A percentile compares a stretch with the other conserved stretches of the same genome.
These are phyloP conservation scores for Hypoxylon sp. DNA, from an alignment of 2,329 filamentous ascomycete species.

Conservation along the genomic window DNA sequence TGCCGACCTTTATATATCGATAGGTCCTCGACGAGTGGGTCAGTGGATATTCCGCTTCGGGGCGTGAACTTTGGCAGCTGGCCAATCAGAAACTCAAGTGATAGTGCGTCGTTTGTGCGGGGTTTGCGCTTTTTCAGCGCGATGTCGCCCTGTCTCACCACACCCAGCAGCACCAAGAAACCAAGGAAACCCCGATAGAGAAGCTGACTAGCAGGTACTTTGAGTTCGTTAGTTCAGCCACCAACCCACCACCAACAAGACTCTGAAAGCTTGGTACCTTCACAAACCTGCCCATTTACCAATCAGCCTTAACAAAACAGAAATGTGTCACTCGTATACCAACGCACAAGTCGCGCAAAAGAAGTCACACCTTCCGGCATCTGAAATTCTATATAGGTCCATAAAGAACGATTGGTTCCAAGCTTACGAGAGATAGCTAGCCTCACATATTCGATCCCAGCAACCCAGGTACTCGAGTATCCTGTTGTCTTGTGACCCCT, in stretches of 20 bases:
- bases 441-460: constrained; percentile 1
- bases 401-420: background rate
- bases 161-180: constrained; percentile 20
- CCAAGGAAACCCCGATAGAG: background rate
- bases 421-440: constrained; percentile 8
- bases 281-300: background rate
- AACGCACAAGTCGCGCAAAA: constrained; percentile 45
- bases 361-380: background rate
- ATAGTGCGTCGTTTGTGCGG: constrained; percentile 40
- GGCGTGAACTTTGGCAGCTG: constrained; percentile 6
- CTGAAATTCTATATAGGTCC: background rate
- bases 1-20: constrained; percentile 30
- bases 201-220: background rate
- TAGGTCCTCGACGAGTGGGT: constrained; percentile 22
- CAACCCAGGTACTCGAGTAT: background rate
- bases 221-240: constrained; percentile 12
- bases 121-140: constrained; percentile 42
- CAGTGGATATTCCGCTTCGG: constrained; percentile 31
- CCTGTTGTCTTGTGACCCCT: constrained; percentile 12
- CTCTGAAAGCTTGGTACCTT: background rate
- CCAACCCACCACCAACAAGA: background rate
- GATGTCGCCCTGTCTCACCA: constrained; percentile 44
- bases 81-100: constrained; percentile 26
- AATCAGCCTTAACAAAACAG: constrained; percentile 5
- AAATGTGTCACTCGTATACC: constrained; percentile 4